Evolutionary conservation across 495 filamentous ascomycete genomes (phyloP), one percentile per base, ranked within the genome.

Genomic region (Penicillium ochrochloron): DNA sequence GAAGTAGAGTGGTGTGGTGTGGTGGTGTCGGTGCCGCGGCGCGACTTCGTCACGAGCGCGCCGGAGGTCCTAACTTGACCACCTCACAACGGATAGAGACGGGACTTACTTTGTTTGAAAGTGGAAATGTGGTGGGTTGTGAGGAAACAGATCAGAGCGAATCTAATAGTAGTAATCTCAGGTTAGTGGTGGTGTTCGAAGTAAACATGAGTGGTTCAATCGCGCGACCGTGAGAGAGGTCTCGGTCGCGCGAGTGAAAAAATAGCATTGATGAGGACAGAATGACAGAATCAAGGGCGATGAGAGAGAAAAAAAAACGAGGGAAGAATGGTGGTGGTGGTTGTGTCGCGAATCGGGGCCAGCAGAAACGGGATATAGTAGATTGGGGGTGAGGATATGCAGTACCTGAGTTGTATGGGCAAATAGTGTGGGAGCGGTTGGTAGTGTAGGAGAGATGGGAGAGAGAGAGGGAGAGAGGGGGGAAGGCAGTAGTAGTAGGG

Each of bases 401-500:
- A 77, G 77, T 75, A 78, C 73, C 79, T 75, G 81, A 80, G 78
- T 77, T 79, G 72, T 81, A 74, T 76, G 81, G 82, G 82, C 80
- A 80, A 79, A 82, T 79, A 82, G 86, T 86, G 84, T 88, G 85
- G 80, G 83, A 75, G 82, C 80, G 75, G 67, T 58, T 74, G 70
- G 79, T 80, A 78, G 82, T 82, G 84, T 85, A 85, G 81, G 85
- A 80, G 76, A 65, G 67, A 72, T 68, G 75, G 68, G 71, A 76
- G 76, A 71, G 68, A 75, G 73, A 68, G 72, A 75, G 73, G 67
- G 72, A 55, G 70, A 72, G 70, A 71, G 75, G 76, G 68, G 72
- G 69, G 73, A 78, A 70, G 68, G 78, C 79, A 80, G 84, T 85
- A 87, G 87, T 86, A 87, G 83, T 86, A 84, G 82, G 80, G 75